Conservation (phyloP, 228 moss, liverwort and hornwort genomes). For the Sphagnum magellanicum region DNA sequence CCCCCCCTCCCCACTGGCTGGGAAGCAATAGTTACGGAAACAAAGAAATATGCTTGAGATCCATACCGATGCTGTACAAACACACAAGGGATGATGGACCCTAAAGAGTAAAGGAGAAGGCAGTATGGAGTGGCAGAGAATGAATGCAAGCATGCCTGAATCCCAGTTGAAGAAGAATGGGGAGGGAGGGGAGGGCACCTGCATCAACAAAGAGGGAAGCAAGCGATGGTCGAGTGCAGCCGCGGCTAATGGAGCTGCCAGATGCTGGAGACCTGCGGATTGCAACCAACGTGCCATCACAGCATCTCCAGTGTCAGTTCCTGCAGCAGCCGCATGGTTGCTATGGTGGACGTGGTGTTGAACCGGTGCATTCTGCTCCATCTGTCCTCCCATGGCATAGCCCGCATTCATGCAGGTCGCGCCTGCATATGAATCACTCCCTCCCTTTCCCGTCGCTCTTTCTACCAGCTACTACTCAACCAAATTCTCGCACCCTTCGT, state of each 20-base stretch:
- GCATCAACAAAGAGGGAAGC: constrained; percentile 95
- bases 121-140: no score
- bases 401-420: constrained; percentile 8
- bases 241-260: constrained; percentile 93
- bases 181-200: constrained; percentile 67
- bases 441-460: constrained; percentile 4
- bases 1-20: no score
- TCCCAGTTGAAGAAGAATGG: constrained; percentile 3
- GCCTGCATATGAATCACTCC: constrained; percentile 20
- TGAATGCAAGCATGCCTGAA: no score
- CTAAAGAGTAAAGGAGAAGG: no score
- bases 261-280: constrained; percentile 94
- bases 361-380: constrained; percentile 33
- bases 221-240: constrained; percentile 96
- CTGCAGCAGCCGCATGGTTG: constrained; percentile 34
- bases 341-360: constrained; percentile 32
- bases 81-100: no score
- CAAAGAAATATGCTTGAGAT: no score
- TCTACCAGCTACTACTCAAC: neutral
- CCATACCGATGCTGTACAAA: no score
- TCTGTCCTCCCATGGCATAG: constrained; percentile 41
- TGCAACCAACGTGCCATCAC: constrained; percentile 99
- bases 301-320: constrained; percentile 80
- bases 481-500: no score
- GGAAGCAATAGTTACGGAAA: no score